Conservation (phyloP, 176 grass and related monocot genomes). For the Aegilops umbellulata region DNA sequence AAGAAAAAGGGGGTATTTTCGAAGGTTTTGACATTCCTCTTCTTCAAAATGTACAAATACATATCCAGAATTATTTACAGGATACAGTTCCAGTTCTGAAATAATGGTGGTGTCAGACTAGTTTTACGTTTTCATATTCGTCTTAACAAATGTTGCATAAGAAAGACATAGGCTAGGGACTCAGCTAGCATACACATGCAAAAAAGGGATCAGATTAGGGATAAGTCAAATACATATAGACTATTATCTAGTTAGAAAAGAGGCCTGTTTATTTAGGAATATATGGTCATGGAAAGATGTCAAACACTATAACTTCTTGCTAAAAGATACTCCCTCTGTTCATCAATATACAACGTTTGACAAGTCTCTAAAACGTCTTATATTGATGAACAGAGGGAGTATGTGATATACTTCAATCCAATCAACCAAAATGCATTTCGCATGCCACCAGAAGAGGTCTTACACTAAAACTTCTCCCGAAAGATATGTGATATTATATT, state of each 20-base stretch:
- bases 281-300: slow-evolving; percentile 3
- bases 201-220: background rate
- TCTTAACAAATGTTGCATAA: background rate
- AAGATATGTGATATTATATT: background rate
- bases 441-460: background rate
- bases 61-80: background rate
- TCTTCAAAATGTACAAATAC: background rate
- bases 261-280: background rate
- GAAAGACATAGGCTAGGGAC: background rate
- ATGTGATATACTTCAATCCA: background rate
- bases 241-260: background rate
- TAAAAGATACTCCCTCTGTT: no score
- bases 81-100: background rate
- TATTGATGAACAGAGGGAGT: no score
- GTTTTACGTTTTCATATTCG: background rate
- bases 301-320: no score
- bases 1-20: background rate
- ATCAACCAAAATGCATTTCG: background rate
- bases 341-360: no score
- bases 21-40: background rate
- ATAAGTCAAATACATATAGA: background rate
- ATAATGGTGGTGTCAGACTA: background rate
- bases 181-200: background rate
- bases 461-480: background rate
- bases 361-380: no score